These are phyloP conservation scores for Collybia sordida DNA, from an alignment of 768 basidiomycete genomes.

Conservation along the genomic window DNA sequence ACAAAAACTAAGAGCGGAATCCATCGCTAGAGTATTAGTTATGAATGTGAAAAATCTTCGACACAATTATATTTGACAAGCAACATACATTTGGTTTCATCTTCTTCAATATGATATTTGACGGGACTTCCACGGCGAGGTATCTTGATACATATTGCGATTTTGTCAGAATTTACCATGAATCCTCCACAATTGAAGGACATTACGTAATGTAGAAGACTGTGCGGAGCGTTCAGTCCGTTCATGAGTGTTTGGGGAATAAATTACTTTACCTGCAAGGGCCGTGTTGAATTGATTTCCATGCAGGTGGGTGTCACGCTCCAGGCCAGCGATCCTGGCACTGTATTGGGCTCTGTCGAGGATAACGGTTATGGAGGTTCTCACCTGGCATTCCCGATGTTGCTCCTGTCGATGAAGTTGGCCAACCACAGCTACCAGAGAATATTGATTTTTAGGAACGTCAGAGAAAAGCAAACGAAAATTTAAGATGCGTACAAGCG, in stretches of 20 bases:
- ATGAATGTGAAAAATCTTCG: neutral
- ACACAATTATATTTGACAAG: too few relatives aligned
- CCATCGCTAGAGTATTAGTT: constrained; percentile 41
- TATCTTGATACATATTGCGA: constrained; percentile 32
- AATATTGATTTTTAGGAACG: neutral
- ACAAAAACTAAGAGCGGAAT: constrained; percentile 52
- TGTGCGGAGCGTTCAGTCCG: constrained; percentile 13
- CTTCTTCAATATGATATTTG: constrained; percentile 46
- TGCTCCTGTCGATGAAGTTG: constrained; percentile 59
- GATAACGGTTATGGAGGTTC: neutral
- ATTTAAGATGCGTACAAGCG: constrained; percentile 37
- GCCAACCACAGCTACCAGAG: constrained; percentile 55
- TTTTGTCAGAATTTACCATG: neutral
- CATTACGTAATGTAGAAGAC: constrained; percentile 58
- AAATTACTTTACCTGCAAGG: constrained; percentile 45
- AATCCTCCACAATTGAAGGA: neutral
- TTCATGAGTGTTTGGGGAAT: neutral
- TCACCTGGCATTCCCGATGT: constrained; percentile 60
- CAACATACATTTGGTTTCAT: constrained; percentile 42
- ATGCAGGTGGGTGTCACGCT: constrained; percentile 48
- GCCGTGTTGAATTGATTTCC: constrained; percentile 64
- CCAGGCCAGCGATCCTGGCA: constrained; percentile 55
- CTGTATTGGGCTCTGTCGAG: neutral
- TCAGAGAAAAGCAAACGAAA: too few relatives aligned
- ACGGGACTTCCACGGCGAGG: constrained; percentile 52